Percentiles rank a stretch among this genome's conserved stretches.
phyloP scores from a whole-genome alignment of 1,284 basidiomycete species.

The Apiotrichum akiyoshidainum region DNA sequence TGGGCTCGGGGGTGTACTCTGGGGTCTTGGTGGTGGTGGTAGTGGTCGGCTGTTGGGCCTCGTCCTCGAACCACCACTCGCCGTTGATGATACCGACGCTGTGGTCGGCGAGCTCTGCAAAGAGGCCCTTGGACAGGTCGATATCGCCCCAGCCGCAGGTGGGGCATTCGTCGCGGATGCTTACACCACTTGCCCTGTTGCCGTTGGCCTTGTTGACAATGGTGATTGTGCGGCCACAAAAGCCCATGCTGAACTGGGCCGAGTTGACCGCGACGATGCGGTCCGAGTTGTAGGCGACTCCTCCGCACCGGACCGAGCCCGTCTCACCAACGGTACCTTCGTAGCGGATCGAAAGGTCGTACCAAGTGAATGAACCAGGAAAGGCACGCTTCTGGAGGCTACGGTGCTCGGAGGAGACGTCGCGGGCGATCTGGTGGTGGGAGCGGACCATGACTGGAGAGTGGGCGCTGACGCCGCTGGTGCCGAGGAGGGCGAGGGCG shows the following conservation, averaged over 20 bases:
- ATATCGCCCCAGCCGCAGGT: neutral
- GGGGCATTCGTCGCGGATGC: neutral
- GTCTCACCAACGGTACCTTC: neutral
- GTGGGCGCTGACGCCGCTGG: neutral
- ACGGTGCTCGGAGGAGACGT: neutral
- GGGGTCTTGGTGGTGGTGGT: neutral
- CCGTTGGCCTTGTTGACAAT: neutral
- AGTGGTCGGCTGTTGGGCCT: neutral
- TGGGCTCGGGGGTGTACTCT: neutral
- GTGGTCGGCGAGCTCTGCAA: neutral
- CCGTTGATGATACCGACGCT: neutral
- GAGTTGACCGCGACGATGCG: neutral
- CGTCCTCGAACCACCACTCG: constrained; percentile 1
- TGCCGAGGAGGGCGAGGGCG: neutral
- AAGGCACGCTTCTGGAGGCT: neutral
- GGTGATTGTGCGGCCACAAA: neutral
- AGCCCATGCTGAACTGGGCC: neutral
- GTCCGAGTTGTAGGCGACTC: neutral
- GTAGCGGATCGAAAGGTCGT: neutral
- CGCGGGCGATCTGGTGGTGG: neutral
- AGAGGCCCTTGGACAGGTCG: neutral
- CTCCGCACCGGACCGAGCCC: neutral
- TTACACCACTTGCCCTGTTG: neutral
- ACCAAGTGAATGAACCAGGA: neutral
- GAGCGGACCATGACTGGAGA: neutral